A percentile compares a stretch with the other conserved stretches of the same genome.
These are phyloP conservation scores for Magnolia officinalis DNA, from an alignment of 164 flowering plant species.

Conservation along the genomic window DNA sequence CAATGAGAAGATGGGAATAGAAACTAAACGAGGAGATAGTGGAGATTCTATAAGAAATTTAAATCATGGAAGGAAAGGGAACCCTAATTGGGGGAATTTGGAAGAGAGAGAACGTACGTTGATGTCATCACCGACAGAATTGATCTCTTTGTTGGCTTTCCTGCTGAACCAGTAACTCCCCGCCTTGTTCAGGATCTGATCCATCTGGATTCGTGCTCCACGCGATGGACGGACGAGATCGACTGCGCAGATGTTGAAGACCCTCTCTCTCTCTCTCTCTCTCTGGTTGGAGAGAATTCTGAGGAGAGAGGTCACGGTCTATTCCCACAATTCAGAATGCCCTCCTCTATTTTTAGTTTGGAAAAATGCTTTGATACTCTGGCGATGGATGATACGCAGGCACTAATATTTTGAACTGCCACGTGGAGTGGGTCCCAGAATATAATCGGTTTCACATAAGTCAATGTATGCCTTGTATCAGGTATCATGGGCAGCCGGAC, in stretches of 20 bases:
- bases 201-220: slow-evolving; percentile 36
- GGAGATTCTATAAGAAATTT: not conserved
- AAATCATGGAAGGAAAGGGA: not conserved
- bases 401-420: too few species aligned
- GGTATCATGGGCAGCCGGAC: too few species aligned
- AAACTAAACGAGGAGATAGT: not conserved
- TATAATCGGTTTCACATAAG: too few species aligned
- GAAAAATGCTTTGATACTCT: too few species aligned
- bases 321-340: not conserved
- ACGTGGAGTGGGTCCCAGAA: too few species aligned
- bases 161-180: slow-evolving; percentile 71
- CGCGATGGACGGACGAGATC: not conserved
- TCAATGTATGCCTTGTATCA: too few species aligned
- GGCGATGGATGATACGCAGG: too few species aligned
- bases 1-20: not conserved
- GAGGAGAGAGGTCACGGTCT: not conserved
- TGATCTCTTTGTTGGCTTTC: slow-evolving; percentile 70
- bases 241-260: not conserved
- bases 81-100: not conserved
- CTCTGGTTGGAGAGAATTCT: not conserved
- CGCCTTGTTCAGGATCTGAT: slow-evolving; percentile 74
- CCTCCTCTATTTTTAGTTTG: not conserved
- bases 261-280: not conserved
- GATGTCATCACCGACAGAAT: slow-evolving; percentile 72
- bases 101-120: slow-evolving; percentile 37